Conservation (phyloP, 495 filamentous ascomycete species). For the Bryoglossum gracile region DNA sequence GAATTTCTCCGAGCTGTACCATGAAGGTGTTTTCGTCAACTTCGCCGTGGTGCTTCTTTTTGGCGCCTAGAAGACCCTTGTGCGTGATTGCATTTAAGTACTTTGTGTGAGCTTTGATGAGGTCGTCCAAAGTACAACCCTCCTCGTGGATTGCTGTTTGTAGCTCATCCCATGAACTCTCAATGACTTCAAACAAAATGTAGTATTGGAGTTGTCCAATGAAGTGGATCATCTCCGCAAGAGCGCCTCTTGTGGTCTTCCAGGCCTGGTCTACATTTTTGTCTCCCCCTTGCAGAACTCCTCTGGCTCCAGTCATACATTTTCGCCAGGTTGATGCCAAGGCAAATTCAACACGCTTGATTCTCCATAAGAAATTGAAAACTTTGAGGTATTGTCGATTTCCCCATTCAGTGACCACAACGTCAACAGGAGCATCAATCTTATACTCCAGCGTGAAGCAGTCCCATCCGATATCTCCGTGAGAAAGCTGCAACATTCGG, state of each 20-base stretch:
- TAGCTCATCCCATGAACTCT: slow-evolving; percentile 84
- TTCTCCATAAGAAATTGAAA: slow-evolving; percentile 98
- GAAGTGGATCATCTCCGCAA: slow-evolving; percentile 98
- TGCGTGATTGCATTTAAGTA: slow-evolving; percentile 93
- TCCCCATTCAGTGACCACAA: slow-evolving; percentile 91
- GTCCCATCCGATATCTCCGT: slow-evolving; percentile 98
- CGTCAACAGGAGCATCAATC: slow-evolving; percentile 93
- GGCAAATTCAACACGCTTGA: slow-evolving; percentile 96
- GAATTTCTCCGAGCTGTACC: slow-evolving; percentile 79
- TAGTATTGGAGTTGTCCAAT: slow-evolving; percentile 97
- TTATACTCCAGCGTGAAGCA: slow-evolving; percentile 99
- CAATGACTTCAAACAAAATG: slow-evolving; percentile 97
- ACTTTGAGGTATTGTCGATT: slow-evolving; percentile 96
- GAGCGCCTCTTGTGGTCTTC: slow-evolving; percentile 78
- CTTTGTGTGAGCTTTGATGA: slow-evolving; percentile 82
- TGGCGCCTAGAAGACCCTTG: slow-evolving; percentile 84
- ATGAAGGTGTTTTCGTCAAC: slow-evolving; percentile 76
- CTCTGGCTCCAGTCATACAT: slow-evolving; percentile 90
- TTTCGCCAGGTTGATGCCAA: slow-evolving; percentile 86
- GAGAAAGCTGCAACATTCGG: slow-evolving; percentile 88
- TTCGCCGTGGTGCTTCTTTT: slow-evolving; percentile 30
- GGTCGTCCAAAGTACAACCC: slow-evolving; percentile 84
- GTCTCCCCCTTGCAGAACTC: slow-evolving; percentile 78
- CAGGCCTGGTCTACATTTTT: slow-evolving; percentile 73
- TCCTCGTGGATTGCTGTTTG: slow-evolving; percentile 72